These are phyloP conservation scores for Coemansia umbellata DNA, from an alignment of 192 early-diverging fungal species.

Conservation along the genomic window DNA sequence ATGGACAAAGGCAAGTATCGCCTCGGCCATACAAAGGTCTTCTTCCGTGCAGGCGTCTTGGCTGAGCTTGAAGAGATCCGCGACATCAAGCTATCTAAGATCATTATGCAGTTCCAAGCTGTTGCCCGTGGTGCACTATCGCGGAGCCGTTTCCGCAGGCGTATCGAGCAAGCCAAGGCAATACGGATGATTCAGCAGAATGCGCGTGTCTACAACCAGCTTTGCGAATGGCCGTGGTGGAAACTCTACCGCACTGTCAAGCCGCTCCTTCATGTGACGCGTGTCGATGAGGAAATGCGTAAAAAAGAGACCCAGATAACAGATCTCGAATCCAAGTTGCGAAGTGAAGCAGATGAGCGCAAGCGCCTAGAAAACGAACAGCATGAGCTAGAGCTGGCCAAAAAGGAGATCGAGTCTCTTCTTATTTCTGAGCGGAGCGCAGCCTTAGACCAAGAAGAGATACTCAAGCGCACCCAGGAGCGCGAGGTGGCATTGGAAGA, in stretches of 20 bases:
- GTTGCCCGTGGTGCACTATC: constrained; percentile 80
- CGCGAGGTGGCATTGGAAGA: constrained; percentile 64
- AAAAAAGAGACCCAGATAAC: constrained; percentile 66
- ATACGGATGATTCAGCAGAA: constrained; percentile 94
- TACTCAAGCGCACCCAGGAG: constrained; percentile 75
- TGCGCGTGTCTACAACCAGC: constrained; percentile 80
- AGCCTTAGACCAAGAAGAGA: constrained; percentile 79
- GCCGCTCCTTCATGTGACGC: constrained; percentile 79
- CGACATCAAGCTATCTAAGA: constrained; percentile 76
- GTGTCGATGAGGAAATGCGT: constrained; percentile 75
- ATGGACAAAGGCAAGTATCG: constrained; percentile 81
- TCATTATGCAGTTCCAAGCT: constrained; percentile 84
- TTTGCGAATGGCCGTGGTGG: constrained; percentile 97
- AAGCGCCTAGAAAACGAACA: constrained; percentile 56
- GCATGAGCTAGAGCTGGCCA: constrained; percentile 64
- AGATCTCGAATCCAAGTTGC: constrained; percentile 67
- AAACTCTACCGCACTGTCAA: constrained; percentile 89
- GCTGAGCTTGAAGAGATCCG: constrained; percentile 92
- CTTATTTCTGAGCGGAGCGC: constrained; percentile 71
- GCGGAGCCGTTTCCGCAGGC: constrained; percentile 63
- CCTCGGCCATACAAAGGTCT: constrained; percentile 91
- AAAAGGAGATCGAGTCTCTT: constrained; percentile 62
- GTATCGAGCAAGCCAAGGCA: constrained; percentile 75
- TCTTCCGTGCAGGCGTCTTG: constrained; percentile 92
- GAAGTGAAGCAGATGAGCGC: constrained; percentile 58